phyloP scores from a whole-genome alignment of 1,284 basidiomycete species.

The Leccinum pachyderme region DNA sequence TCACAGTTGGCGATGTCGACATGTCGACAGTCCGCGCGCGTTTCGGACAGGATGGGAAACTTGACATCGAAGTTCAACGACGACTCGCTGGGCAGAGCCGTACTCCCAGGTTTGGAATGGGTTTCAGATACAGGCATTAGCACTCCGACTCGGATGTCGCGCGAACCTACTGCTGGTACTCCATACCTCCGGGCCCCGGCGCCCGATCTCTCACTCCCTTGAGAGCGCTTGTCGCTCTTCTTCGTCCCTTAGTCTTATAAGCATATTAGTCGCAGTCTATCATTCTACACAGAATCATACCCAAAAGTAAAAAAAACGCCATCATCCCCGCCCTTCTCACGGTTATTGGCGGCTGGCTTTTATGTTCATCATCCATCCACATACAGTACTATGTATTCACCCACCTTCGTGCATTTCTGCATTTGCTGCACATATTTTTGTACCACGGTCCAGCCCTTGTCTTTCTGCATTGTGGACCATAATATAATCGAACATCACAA shows the following conservation, averaged over 20 bases:
- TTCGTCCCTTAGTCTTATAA: constrained; percentile 21
- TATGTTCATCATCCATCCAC: background rate
- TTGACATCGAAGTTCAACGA: constrained; percentile 44
- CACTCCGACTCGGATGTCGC: background rate
- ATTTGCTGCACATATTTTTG: constrained; percentile 10
- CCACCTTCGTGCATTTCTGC: background rate
- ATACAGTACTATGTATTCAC: constrained; percentile 14
- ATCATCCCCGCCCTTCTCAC: constrained; percentile 5
- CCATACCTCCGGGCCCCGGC: background rate
- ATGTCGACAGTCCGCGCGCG: constrained; percentile 47
- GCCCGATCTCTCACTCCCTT: background rate
- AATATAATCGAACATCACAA: constrained; percentile 7
- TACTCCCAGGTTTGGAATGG: constrained; percentile 26
- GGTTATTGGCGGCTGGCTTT: background rate
- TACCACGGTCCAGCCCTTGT: background rate
- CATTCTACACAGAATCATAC: constrained; percentile 18
- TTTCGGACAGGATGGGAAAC: constrained; percentile 41
- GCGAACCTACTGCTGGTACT: constrained; percentile 3
- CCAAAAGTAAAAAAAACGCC: constrained; percentile 5
- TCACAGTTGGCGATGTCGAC: constrained; percentile 47
- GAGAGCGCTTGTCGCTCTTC: constrained; percentile 8
- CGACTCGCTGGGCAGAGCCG: constrained; percentile 24
- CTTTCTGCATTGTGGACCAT: background rate
- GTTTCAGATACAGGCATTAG: constrained; percentile 28
- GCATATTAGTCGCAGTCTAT: constrained; percentile 21